Base-by-base conservation (phyloP, 768 basidiomycete genomes). In the Lactarius evosmus region DNA sequence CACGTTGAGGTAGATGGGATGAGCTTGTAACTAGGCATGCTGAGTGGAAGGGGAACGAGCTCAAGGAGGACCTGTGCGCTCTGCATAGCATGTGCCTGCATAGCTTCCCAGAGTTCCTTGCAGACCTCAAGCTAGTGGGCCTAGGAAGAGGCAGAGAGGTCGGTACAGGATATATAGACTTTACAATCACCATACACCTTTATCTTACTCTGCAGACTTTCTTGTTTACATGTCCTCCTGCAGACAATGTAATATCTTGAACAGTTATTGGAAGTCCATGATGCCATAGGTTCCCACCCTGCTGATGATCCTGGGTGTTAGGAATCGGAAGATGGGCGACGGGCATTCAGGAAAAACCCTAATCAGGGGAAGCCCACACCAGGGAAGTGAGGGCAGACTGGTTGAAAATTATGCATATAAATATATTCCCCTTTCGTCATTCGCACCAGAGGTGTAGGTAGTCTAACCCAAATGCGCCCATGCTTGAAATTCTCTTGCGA, bases 291-390 rank as follows among this genome's bases (percentile, higher is more conserved):
- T 93, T 4, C 80, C 84, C 61, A 79, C 88, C 1, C 85, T 86
- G 0, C 76, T 93, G 38, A 72, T 84, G 41, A 82, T 85, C 2
- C 81, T 94, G 0, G 91, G 91, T 0, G 91, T 93, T 64, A 91
- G 91, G 11, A 93, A 93, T 67, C 93, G 92, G 91, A 89, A 85
- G 75, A 93, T 94, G 91, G 92, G 92, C 4, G 90, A 91, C 65
- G n/a, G 90, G 89, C 7, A 80, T 89, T 30, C 79, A 81, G 68
- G 7, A 84, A 83, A 69, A 83, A 69, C n/a, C 72, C 70, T 3
- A 65, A 73, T 8, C 50, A 56, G 46, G 63, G 56, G 22, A 82
- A 83, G 61, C 66, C 76, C 1, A 78, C 76, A 6, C 86, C 85
- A n/a, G 38, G 78, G 78, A 11, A 86, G 85, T 60, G 85, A 87